Evolutionary conservation across 805 yeast genomes (phyloP).

Genomic region (Pichia rugopelliculosa): DNA sequence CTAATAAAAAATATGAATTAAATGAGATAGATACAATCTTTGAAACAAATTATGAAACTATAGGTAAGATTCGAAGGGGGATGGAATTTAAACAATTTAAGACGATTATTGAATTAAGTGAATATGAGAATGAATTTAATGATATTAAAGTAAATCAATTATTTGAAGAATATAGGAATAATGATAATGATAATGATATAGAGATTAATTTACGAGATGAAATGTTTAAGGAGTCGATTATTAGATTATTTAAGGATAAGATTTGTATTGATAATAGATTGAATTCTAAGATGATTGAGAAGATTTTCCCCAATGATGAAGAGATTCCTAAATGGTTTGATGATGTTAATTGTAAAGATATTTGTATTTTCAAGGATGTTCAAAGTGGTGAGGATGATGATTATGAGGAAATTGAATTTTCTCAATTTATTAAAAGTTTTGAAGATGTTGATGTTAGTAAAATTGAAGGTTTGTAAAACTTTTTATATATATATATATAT

Average conservation of each 20-base stretch:
- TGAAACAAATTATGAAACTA: constrained; percentile 9
- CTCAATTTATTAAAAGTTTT: not conserved
- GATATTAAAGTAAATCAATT: constrained; percentile 11
- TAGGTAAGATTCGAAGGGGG: constrained; percentile 20
- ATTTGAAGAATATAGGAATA: not conserved
- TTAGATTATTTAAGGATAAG: constrained; percentile 19
- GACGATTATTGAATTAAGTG: constrained; percentile 14
- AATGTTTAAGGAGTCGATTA: not conserved
- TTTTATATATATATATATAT: too few species aligned
- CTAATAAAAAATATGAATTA: constrained; percentile 28
- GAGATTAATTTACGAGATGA: not conserved
- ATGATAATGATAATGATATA: not conserved
- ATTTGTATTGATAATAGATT: too few species aligned
- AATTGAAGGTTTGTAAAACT: too few species aligned
- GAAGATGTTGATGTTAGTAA: not conserved
- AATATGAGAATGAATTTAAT: not conserved
- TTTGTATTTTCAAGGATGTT: constrained; percentile 5
- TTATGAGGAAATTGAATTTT: not conserved
- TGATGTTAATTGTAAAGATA: constrained; percentile 9
- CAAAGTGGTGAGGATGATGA: not conserved
- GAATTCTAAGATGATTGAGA: too few species aligned
- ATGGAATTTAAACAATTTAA: constrained; percentile 23
- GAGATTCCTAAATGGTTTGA: constrained; percentile 9
- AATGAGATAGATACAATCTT: constrained; percentile 28
- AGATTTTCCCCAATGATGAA: constrained; percentile 12